A percentile compares a stretch with the other conserved stretches of the same genome.
These are phyloP conservation scores for Rhizopus delemar DNA, from an alignment of 371 early-diverging fungal species.

Conservation along the genomic window DNA sequence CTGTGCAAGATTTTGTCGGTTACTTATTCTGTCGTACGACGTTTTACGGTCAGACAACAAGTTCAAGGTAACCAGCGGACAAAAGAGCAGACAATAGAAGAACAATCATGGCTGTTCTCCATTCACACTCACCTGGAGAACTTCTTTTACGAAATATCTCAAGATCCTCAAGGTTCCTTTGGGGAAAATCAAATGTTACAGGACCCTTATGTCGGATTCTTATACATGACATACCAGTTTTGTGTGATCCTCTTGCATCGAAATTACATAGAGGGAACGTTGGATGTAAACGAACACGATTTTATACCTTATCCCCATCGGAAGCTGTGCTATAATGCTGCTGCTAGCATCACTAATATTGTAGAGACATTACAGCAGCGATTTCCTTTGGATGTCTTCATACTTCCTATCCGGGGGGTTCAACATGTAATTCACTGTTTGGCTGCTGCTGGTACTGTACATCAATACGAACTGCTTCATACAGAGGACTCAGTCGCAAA, in stretches of 20 bases:
- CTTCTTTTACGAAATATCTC: constrained; percentile 52
- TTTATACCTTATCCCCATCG: constrained; percentile 39
- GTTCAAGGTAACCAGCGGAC: constrained; percentile 30
- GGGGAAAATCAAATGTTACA: constrained; percentile 46
- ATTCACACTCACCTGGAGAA: constrained; percentile 50
- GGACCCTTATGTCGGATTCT: constrained; percentile 41
- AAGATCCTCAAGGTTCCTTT: constrained; percentile 33
- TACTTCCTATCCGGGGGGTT: constrained; percentile 39
- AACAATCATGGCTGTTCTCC: constrained; percentile 42
- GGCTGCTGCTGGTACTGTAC: constrained; percentile 39
- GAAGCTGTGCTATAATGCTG: constrained; percentile 40
- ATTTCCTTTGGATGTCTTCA: constrained; percentile 26
- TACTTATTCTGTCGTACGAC: constrained; percentile 34
- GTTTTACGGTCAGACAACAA: constrained; percentile 28
- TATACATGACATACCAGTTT: constrained; percentile 82
- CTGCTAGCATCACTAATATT: constrained; percentile 48
- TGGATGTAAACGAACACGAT: constrained; percentile 23
- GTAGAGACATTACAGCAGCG: constrained; percentile 34
- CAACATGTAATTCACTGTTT: constrained; percentile 48
- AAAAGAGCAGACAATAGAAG: constrained; percentile 36
- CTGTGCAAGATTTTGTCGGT: constrained; percentile 38
- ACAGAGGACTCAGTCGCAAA: constrained; percentile 8
- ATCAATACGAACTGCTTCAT: constrained; percentile 32
- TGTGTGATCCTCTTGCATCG: constrained; percentile 80
- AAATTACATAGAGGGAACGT: constrained; percentile 53